Percentiles rank a stretch among this genome's conserved stretches.
Conservation (phyloP, 225 moss, liverwort and hornwort genomes). For the Asterella californica region DNA sequence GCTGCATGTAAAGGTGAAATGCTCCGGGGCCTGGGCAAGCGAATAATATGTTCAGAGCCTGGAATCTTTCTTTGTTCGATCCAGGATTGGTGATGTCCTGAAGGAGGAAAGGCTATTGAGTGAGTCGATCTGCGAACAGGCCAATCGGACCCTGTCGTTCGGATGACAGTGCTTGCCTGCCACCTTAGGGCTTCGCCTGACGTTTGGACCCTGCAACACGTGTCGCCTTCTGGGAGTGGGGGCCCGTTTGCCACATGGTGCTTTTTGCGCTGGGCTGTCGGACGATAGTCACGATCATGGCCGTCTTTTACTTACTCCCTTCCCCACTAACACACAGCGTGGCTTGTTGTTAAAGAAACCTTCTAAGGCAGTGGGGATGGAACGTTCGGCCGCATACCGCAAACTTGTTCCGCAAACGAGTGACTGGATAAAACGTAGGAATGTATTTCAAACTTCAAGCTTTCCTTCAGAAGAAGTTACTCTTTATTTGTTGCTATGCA, state of each 20-base stretch:
- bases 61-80: no score
- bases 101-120: constrained; percentile 4
- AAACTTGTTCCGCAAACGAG: no score
- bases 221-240: neutral
- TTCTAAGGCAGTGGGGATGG: no score
- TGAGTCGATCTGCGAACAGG: constrained; percentile 2
- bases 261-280: neutral
- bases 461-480: no score
- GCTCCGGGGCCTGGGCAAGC: neutral
- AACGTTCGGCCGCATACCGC: no score
- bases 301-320: neutral
- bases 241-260: neutral
- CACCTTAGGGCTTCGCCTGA: constrained; percentile 10
- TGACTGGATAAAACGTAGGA: no score
- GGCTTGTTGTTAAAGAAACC: neutral
- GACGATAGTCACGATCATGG: neutral
- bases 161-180: neutral
- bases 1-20: neutral
- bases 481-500: no score
- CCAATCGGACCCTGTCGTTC: neutral
- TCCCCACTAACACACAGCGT: neutral
- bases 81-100: neutral
- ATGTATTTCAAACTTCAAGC: no score
- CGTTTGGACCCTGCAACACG: neutral
- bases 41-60: neutral